Percentiles rank a stretch among this genome's conserved stretches.
Evolutionary conservation across 2,329 filamentous ascomycete genomes (phyloP).

Genomic region (Cladosporium oxysporum): DNA sequence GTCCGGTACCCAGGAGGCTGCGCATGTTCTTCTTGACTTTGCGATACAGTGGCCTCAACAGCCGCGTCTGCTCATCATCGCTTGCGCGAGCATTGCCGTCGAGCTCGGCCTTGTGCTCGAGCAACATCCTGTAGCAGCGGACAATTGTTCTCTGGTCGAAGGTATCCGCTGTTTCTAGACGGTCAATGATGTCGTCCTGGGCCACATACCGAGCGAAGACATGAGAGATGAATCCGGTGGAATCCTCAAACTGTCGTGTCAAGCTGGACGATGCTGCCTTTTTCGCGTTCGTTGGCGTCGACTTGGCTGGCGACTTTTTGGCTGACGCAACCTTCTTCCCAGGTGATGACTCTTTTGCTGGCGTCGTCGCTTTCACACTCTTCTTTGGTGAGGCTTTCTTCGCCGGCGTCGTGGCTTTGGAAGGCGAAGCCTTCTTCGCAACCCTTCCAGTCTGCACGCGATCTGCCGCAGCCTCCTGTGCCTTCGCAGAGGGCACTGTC

Average conservation of each 20-base stretch:
- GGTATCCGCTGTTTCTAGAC: neutral
- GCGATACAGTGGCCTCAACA: slow-evolving; percentile 3
- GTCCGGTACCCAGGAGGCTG: neutral
- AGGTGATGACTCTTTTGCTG: neutral
- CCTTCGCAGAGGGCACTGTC: slow-evolving; percentile 1
- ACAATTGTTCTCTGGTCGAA: neutral
- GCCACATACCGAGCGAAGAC: neutral
- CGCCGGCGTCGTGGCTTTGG: slow-evolving; percentile 14
- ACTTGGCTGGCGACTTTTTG: neutral
- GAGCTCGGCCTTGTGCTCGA: neutral
- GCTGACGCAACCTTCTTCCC: slow-evolving; percentile 3
- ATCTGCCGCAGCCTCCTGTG: neutral
- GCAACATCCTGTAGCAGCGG: neutral
- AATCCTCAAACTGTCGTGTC: neutral
- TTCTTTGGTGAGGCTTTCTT: neutral
- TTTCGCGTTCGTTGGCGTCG: neutral
- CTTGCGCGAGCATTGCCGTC: slow-evolving; percentile 20
- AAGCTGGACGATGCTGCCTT: neutral
- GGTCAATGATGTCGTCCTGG: neutral
- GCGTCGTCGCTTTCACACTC: neutral
- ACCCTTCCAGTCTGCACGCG: neutral
- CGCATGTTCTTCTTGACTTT: slow-evolving; percentile 16
- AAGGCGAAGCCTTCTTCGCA: slow-evolving; percentile 17
- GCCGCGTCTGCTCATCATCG: slow-evolving; percentile 19
- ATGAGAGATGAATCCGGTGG: neutral